Conservation (phyloP, 352 stramenopile species). For the Phytophthora idaei region DNA sequence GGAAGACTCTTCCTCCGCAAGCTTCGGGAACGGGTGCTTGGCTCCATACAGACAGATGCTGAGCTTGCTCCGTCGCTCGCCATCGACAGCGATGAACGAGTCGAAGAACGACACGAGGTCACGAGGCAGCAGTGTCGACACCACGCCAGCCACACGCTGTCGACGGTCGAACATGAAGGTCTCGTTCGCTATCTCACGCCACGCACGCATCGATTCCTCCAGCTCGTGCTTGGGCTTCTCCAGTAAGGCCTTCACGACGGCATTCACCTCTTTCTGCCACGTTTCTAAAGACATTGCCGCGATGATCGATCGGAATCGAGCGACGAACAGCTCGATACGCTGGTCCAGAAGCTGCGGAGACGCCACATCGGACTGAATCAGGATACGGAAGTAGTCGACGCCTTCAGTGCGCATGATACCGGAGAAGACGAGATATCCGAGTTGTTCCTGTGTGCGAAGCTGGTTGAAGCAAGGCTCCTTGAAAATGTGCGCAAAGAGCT, state of each 20-base stretch:
- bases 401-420: slow-evolving; percentile 50
- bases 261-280: slow-evolving; percentile 65
- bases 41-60: slow-evolving; percentile 60
- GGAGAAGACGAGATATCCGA: slow-evolving; percentile 90
- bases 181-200: slow-evolving; percentile 68
- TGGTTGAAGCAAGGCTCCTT: slow-evolving; percentile 93
- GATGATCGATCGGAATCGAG: slow-evolving; percentile 47
- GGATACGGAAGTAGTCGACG: slow-evolving; percentile 73
- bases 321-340: slow-evolving; percentile 76
- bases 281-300: slow-evolving; percentile 34
- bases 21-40: slow-evolving; percentile 48
- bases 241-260: slow-evolving; percentile 58
- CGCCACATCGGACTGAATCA: slow-evolving; percentile 84
- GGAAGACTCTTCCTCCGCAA: slow-evolving; percentile 13
- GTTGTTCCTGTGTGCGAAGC: slow-evolving; percentile 92
- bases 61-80: slow-evolving; percentile 52
- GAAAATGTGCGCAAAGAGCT: slow-evolving; percentile 88
- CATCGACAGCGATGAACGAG: slow-evolving; percentile 44
- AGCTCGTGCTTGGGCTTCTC: slow-evolving; percentile 79
- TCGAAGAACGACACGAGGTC: slow-evolving; percentile 75
- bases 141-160: slow-evolving; percentile 51
- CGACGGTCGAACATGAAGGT: slow-evolving; percentile 75
- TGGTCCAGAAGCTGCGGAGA: slow-evolving; percentile 67
- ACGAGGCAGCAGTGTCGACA: slow-evolving; percentile 49
- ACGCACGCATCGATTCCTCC: slow-evolving; percentile 68